These are phyloP conservation scores for Lactarius quietus DNA, from an alignment of 768 basidiomycete genomes.

Conservation along the genomic window DNA sequence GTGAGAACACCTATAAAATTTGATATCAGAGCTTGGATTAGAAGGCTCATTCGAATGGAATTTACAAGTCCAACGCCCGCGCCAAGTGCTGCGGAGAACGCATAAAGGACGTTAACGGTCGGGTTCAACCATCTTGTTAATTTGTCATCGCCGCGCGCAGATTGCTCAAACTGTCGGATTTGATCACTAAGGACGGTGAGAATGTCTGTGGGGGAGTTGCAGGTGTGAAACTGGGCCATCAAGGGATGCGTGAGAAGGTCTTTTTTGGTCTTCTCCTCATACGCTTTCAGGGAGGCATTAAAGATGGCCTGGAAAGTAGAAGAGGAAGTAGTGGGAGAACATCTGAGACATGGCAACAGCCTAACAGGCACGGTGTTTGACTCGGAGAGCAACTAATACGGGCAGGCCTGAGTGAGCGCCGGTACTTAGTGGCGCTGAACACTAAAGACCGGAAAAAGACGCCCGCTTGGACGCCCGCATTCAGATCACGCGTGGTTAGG, in stretches of 20 bases:
- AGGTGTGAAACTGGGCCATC: neutral
- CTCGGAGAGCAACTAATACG: no score
- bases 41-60: neutral
- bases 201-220: neutral
- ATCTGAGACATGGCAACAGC: neutral
- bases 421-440: no score
- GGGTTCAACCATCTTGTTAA: neutral
- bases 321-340: neutral
- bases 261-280: neutral
- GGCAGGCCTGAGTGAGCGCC: no score
- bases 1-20: neutral
- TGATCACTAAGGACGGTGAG: neutral
- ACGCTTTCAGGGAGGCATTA: neutral
- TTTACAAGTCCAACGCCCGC: neutral
- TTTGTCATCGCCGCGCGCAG: neutral
- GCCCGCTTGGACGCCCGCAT: no score
- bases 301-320: neutral
- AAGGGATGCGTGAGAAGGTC: neutral
- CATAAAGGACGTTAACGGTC: neutral
- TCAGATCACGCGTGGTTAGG: no score
- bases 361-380: no score
- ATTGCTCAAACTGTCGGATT: neutral
- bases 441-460: no score
- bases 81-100: neutral
- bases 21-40: neutral